phyloP scores from a whole-genome alignment of 352 stramenopile genomes.

The Phytophthora gonapodyides region DNA sequence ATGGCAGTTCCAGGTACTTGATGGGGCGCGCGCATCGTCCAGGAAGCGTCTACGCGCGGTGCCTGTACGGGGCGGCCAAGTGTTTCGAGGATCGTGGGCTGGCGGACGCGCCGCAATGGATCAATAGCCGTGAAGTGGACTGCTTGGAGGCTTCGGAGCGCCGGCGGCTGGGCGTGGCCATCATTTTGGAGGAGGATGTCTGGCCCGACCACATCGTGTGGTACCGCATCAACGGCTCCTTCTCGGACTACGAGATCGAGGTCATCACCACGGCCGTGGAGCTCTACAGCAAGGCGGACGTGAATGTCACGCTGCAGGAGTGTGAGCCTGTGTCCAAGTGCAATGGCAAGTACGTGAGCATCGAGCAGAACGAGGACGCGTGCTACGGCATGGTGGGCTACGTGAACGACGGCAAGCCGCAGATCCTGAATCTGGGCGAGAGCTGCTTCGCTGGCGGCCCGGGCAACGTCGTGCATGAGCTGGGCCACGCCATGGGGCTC shows the following conservation, averaged over 20 bases:
- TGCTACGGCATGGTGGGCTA: constrained; percentile 82
- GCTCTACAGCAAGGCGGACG: constrained; percentile 59
- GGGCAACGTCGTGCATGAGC: constrained; percentile 63
- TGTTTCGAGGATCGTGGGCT: constrained; percentile 73
- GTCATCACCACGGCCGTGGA: constrained; percentile 63
- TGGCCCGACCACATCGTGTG: constrained; percentile 73
- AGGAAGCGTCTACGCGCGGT: constrained; percentile 61
- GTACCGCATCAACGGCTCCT: constrained; percentile 66
- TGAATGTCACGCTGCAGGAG: constrained; percentile 69
- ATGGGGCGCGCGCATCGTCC: constrained; percentile 45
- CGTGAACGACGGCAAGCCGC: constrained; percentile 60
- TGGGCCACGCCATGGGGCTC: constrained; percentile 67
- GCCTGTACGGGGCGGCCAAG: constrained; percentile 42
- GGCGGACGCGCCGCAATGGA: constrained; percentile 54
- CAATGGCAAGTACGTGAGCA: constrained; percentile 71
- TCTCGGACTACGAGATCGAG: constrained; percentile 47
- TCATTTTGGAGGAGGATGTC: constrained; percentile 57
- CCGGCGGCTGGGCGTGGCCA: constrained; percentile 58
- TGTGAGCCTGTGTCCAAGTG: constrained; percentile 63
- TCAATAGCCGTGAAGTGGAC: constrained; percentile 44
- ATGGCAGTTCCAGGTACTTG: constrained; percentile 58
- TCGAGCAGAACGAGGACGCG: constrained; percentile 69
- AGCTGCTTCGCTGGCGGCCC: constrained; percentile 63
- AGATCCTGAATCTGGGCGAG: constrained; percentile 71
- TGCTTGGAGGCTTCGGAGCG: constrained; percentile 36